Percentiles rank a stretch among this genome's conserved stretches.
Evolutionary conservation across 129 eudicot species (phyloP).

Genomic region (Saposhnikovia divaricata): DNA sequence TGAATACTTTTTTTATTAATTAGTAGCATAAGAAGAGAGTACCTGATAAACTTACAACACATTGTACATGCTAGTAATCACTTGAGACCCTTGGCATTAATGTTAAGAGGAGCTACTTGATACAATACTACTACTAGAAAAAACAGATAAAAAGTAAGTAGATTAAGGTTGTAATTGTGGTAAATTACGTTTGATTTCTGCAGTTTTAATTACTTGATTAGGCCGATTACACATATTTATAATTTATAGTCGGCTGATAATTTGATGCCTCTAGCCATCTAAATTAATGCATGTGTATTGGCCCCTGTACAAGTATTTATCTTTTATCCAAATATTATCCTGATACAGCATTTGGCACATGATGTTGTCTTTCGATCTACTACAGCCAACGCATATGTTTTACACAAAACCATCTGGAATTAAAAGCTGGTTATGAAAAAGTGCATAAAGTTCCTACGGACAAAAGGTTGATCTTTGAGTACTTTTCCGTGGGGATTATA

Average conservation of each 20-base stretch:
- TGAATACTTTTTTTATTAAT: too few relatives aligned
- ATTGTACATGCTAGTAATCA: too few relatives aligned
- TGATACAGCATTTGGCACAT: neutral
- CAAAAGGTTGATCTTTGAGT: neutral
- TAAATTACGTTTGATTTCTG: neutral
- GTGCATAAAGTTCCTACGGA: neutral
- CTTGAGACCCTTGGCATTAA: too few relatives aligned
- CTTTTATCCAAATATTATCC: neutral
- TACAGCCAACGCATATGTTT: neutral
- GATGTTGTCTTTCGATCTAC: neutral
- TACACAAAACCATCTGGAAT: neutral
- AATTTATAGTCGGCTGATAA: neutral
- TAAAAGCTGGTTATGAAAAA: neutral
- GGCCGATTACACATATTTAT: too few relatives aligned
- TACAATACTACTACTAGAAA: neutral
- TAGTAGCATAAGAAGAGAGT: too few relatives aligned
- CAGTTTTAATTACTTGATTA: neutral
- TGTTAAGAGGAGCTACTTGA: neutral
- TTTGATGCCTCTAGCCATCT: too few relatives aligned
- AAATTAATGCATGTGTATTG: neutral
- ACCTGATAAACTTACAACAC: too few relatives aligned
- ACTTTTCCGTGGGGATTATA: slow-evolving; percentile 4
- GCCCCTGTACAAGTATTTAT: neutral
- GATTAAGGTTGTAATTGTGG: neutral
- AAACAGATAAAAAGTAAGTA: too few relatives aligned